Evolutionary conservation across 225 moss, liverwort and hornwort species (phyloP), one percentile per base, ranked within the genome.

Genomic region (Polytrichum commune): DNA sequence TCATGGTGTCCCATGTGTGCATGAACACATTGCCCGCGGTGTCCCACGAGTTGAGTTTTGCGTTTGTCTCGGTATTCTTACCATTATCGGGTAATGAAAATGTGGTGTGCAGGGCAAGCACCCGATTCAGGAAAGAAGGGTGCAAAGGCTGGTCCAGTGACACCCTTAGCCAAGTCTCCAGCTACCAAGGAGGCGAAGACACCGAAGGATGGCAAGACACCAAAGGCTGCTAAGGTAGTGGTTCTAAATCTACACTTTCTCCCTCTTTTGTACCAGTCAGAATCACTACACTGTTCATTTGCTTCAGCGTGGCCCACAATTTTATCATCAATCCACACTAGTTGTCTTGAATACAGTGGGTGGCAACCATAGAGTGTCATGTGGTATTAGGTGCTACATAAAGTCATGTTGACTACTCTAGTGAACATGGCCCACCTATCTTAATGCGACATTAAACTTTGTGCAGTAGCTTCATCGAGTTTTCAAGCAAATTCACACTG

Each of bases 131-230:
- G 66, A 75, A 84, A 76, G 78, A 84, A 84, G 35, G 80, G 68
- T 32, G 76, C 23, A 8, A 85, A 88, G 70, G 28, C 33, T 38
- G 79, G 67, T 5, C 38, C 57, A 46, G 73, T 75, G 4, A 46
- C 65, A n/a, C 80, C 77, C 18, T 55, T 72, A 24, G 60, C 62
- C 9, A 82, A 88, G 57, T 63, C 60, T n/a, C 5, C 60, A 18
- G 71, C 53, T 61, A 62, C 79, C 6, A 81, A 70, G 53, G 76
- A 84, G 19, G 63, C 64, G 68, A 88, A 80, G 72, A 82, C 84
- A 4, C 84, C 82, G 18, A 46, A 71, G 19, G 81, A 81, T 5
- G 46, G 13, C 46, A 76, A 81, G 60, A 69, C 54, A 55, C 28
- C 24, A 2, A 85, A 85, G 71, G 60, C 72, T 62, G 75, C 64